Conservation (phyloP, 352 stramenopile species). For the Globisporangium parvum region DNA sequence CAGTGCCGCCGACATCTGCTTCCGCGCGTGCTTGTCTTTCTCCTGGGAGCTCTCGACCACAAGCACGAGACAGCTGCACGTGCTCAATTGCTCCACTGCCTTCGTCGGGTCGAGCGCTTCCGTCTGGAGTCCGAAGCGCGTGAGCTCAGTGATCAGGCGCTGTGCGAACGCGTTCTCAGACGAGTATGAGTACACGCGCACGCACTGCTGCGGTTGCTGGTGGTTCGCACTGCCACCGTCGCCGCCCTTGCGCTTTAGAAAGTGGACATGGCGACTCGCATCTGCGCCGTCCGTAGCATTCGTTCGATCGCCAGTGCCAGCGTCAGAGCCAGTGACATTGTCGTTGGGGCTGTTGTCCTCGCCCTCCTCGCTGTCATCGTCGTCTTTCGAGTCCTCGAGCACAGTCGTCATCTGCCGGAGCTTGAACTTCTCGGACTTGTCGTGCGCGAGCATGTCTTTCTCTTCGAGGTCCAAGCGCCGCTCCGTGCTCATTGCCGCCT, state of each 20-base stretch:
- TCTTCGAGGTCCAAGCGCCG: constrained; percentile 32
- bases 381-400: constrained; percentile 11
- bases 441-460: constrained; percentile 25
- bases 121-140: constrained; percentile 12
- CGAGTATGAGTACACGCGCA: constrained; percentile 12
- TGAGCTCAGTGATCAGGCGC: constrained; percentile 9
- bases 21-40: constrained; percentile 22
- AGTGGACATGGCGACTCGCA: not conserved
- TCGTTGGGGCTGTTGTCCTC: constrained; percentile 1
- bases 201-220: not conserved
- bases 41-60: constrained; percentile 30
- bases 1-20: constrained; percentile 32
- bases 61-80: constrained; percentile 25
- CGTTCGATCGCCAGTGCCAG: no score
- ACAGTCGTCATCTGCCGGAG: constrained; percentile 20
- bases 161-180: constrained; percentile 10
- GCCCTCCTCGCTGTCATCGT: constrained; percentile 8
- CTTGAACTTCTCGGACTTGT: constrained; percentile 11
- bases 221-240: not conserved
- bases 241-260: not conserved
- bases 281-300: no score
- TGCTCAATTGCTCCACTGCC: constrained; percentile 7
- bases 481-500: constrained; percentile 42
- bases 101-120: constrained; percentile 9
- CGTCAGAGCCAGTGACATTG: not conserved